These are phyloP conservation scores for Xylariales sp. DNA, from an alignment of 2,329 filamentous ascomycete species.

Conservation along the genomic window DNA sequence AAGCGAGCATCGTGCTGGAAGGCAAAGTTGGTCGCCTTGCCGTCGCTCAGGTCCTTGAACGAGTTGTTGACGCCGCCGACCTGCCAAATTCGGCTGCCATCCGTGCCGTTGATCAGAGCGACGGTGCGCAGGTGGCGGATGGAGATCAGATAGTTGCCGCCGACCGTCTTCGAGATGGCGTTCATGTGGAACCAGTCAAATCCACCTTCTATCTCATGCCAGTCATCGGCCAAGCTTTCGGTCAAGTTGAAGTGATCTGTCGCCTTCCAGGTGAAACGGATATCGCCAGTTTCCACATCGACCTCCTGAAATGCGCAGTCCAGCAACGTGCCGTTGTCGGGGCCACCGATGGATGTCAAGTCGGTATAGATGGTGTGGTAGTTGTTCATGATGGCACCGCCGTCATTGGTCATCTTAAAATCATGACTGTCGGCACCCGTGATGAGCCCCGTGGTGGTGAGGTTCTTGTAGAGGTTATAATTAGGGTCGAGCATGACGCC, in stretches of 20 bases:
- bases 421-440: conserved; percentile 57
- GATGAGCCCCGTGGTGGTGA: conserved; percentile 52
- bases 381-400: conserved; percentile 56
- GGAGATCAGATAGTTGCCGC: conserved; percentile 55
- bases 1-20: conserved; percentile 57
- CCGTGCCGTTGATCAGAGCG: conserved; percentile 49
- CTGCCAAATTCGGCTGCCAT: conserved; percentile 52
- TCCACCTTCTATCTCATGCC: conserved; percentile 18
- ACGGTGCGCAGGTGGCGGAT: conserved; percentile 50
- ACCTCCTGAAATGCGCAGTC: conserved; percentile 56
- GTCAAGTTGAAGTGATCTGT: conserved; percentile 46
- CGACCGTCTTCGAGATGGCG: conserved; percentile 51
- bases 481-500: conserved; percentile 50
- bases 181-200: conserved; percentile 57
- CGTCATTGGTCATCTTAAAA: conserved; percentile 55
- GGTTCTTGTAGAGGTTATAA: conserved; percentile 54
- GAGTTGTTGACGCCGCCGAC: conserved; percentile 54
- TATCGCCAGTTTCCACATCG: conserved; percentile 52
- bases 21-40: conserved; percentile 52
- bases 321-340: conserved; percentile 47
- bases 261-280: conserved; percentile 54
- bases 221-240: conserved; percentile 33
- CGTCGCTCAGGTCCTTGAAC: conserved; percentile 52
- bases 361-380: conserved; percentile 53
- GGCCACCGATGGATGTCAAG: conserved; percentile 49